phyloP scores from a whole-genome alignment of 140 eudicot species.

The Anethum foeniculum region DNA sequence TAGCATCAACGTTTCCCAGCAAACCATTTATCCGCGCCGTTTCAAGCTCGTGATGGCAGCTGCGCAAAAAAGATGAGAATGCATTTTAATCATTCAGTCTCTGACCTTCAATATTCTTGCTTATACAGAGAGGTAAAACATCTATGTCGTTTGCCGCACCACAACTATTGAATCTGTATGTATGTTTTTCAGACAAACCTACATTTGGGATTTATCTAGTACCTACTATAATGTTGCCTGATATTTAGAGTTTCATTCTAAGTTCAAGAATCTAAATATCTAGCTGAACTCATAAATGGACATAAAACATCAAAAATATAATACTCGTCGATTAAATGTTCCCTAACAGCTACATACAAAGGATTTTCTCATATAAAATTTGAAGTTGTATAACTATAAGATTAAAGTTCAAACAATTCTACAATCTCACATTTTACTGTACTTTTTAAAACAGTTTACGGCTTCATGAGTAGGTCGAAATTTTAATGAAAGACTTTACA shows the following conservation, averaged over 20 bases:
- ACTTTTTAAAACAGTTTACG: not conserved
- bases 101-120: not conserved
- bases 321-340: not conserved
- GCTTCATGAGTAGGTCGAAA: not conserved
- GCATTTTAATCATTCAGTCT: not conserved
- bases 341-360: not conserved
- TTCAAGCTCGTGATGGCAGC: slow-evolving; percentile 97
- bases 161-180: not conserved
- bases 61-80: slow-evolving; percentile 17
- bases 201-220: not conserved
- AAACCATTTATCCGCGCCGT: slow-evolving; percentile 95
- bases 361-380: not conserved
- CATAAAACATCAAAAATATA: not conserved
- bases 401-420: not conserved
- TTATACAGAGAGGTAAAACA: not conserved
- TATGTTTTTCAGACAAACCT: not conserved
- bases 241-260: not conserved
- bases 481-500: not conserved
- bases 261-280: not conserved
- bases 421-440: not conserved
- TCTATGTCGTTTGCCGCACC: not conserved
- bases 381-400: not conserved
- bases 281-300: not conserved
- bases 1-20: slow-evolving; percentile 87
- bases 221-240: not conserved